phyloP scores from a whole-genome alignment of 202 grass and related monocot genomes.

The Dendrocalamus latiflorus region DNA sequence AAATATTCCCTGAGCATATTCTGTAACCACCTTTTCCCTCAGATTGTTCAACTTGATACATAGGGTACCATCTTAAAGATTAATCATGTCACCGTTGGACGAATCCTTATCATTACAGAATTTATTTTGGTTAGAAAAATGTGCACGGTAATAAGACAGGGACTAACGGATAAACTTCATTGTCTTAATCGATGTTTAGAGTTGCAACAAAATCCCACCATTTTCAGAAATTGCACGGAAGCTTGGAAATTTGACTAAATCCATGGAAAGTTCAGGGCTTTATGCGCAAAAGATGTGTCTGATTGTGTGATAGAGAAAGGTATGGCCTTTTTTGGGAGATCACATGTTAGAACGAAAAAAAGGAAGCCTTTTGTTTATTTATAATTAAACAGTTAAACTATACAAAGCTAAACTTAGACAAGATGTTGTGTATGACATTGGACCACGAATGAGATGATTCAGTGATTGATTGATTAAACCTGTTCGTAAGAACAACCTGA shows the following conservation, averaged over 20 bases:
- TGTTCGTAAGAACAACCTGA: not conserved
- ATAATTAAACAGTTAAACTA: too few species aligned
- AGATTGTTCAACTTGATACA: constrained; percentile 15
- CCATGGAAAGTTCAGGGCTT: constrained; percentile 2
- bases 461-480: constrained; percentile 18
- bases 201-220: not conserved
- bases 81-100: not conserved
- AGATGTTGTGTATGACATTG: too few species aligned
- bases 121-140: not conserved
- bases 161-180: constrained; percentile 33
- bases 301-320: constrained; percentile 25
- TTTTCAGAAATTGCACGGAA: constrained; percentile 6
- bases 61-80: not conserved
- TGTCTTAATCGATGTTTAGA: constrained; percentile 20
- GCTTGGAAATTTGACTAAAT: constrained; percentile 13
- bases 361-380: constrained; percentile 9
- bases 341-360: not conserved
- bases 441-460: constrained; percentile 14
- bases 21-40: constrained; percentile 1
- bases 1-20: too few species aligned
- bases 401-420: constrained; percentile 29
- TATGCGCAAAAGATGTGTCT: constrained; percentile 21
- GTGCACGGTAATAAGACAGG: constrained; percentile 11
- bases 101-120: not conserved
- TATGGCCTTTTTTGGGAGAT: not conserved